These are phyloP conservation scores for Corylus americana DNA, from an alignment of 306 rosid genomes.

Conservation along the genomic window DNA sequence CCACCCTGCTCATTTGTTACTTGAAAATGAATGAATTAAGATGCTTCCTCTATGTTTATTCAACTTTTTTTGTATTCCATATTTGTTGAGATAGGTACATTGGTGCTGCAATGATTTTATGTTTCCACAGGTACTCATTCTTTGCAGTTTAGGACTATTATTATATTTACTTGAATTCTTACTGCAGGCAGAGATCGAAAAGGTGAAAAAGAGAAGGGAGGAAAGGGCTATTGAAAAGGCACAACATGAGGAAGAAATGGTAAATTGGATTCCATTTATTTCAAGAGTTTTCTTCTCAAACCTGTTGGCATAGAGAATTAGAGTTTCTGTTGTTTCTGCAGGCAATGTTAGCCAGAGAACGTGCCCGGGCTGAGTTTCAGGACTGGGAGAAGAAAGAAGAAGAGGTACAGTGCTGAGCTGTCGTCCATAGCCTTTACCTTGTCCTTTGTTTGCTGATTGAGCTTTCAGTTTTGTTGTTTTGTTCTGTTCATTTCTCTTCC, in stretches of 20 bases:
- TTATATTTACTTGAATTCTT: slow-evolving; percentile 13
- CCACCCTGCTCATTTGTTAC: not conserved
- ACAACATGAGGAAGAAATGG: slow-evolving; percentile 97
- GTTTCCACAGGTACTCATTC: not conserved
- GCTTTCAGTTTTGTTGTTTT: slow-evolving; percentile 9
- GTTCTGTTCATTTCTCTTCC: slow-evolving; percentile 14
- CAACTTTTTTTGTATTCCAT: not conserved
- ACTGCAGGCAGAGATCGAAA: slow-evolving; percentile 91
- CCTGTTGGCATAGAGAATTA: slow-evolving; percentile 15
- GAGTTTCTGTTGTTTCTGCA: slow-evolving; percentile 37
- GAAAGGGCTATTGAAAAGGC: slow-evolving; percentile 98
- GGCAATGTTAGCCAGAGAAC: slow-evolving; percentile 95
- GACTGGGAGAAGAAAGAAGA: slow-evolving; percentile 99
- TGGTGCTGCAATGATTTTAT: not conserved
- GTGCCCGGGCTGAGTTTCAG: slow-evolving; percentile 97
- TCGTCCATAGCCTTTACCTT: not conserved
- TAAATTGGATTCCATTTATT: slow-evolving; percentile 33
- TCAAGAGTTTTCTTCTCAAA: slow-evolving; percentile 15
- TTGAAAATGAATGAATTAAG: not conserved
- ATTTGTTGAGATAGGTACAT: not conserved
- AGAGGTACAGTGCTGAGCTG: slow-evolving; percentile 56
- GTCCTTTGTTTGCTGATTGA: not conserved
- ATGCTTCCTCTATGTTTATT: not conserved
- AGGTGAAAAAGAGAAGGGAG: slow-evolving; percentile 97
- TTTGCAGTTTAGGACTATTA: not conserved